Evolutionary conservation across 2,329 filamentous ascomycete genomes (phyloP).

Genomic region (Ceratocystis cubensis): DNA sequence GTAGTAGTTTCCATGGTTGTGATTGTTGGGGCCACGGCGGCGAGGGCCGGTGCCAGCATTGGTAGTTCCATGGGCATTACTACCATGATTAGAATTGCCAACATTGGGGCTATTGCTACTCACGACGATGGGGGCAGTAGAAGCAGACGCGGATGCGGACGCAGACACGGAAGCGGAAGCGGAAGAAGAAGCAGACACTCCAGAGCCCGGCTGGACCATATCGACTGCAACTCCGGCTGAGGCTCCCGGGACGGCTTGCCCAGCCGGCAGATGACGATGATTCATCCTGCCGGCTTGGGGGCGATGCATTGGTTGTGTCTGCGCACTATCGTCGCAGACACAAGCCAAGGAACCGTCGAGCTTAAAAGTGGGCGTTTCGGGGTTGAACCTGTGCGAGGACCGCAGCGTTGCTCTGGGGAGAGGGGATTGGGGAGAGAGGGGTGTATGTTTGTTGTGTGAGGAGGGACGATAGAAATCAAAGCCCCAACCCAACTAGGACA

Average conservation of each 20-base stretch:
- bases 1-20: slow-evolving; percentile 6
- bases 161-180: no score
- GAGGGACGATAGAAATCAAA: slow-evolving; percentile 18
- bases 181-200: neutral
- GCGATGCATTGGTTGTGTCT: slow-evolving; percentile 23
- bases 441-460: slow-evolving; percentile 8
- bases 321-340: slow-evolving; percentile 21
- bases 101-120: slow-evolving; percentile 12
- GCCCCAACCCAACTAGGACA: slow-evolving; percentile 18
- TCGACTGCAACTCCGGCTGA: slow-evolving; percentile 15
- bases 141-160: neutral
- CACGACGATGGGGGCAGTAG: slow-evolving; percentile 13
- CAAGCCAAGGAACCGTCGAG: slow-evolving; percentile 19
- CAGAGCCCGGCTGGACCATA: slow-evolving; percentile 24
- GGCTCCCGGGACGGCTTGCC: slow-evolving; percentile 47
- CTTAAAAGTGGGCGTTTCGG: slow-evolving; percentile 20
- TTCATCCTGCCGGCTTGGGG: slow-evolving; percentile 66
- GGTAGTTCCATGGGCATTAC: slow-evolving; percentile 27
- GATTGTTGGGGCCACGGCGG: slow-evolving; percentile 21
- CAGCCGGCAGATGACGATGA: slow-evolving; percentile 63
- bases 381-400: slow-evolving; percentile 20
- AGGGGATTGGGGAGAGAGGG: slow-evolving; percentile 4
- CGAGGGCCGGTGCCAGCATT: slow-evolving; percentile 31
- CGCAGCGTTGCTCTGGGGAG: slow-evolving; percentile 19
- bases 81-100: slow-evolving; percentile 24